Percentiles rank a stretch among this genome's conserved stretches.
These are phyloP conservation scores for Cordyceps fumosorosea DNA, from an alignment of 2,329 filamentous ascomycete species.

Conservation along the genomic window DNA sequence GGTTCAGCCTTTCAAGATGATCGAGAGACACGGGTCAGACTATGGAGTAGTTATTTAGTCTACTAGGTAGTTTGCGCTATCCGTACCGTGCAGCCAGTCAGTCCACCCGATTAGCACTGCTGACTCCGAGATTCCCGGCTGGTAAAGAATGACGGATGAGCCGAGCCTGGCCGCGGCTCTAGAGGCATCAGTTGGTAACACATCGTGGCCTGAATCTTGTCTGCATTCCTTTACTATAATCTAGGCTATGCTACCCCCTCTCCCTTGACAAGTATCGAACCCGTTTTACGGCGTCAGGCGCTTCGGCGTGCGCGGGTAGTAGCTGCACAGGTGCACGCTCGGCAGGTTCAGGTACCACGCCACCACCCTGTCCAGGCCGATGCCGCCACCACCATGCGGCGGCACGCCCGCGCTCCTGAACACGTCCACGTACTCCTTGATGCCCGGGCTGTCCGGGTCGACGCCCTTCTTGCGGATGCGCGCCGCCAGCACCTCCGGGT, in stretches of 20 bases:
- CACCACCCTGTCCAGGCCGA: slow-evolving; percentile 83
- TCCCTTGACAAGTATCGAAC: background rate
- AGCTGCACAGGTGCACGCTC: slow-evolving; percentile 51
- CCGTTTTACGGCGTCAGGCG: slow-evolving; percentile 43
- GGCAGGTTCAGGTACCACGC: slow-evolving; percentile 55
- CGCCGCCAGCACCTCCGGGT: slow-evolving; percentile 66
- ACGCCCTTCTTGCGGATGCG: slow-evolving; percentile 75
- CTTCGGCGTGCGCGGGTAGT: slow-evolving; percentile 56
- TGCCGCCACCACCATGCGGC: slow-evolving; percentile 85
- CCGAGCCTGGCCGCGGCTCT: no score
- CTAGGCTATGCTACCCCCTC: no score
- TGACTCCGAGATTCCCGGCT: no score
- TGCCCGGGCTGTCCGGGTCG: slow-evolving; percentile 64
- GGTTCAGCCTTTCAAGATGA: no score
- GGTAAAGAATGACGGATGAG: background rate
- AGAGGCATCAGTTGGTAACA: no score
- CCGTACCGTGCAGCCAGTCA: no score
- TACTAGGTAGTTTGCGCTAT: no score
- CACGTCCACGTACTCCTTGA: slow-evolving; percentile 84
- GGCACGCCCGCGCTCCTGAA: slow-evolving; percentile 77
- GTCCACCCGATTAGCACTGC: no score
- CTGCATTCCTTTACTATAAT: background rate
- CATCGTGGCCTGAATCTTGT: background rate
- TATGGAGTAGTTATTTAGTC: no score
- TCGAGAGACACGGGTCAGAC: no score